These are phyloP conservation scores for Dichomitus squalens DNA, from an alignment of 1,284 basidiomycete genomes.

Conservation along the genomic window DNA sequence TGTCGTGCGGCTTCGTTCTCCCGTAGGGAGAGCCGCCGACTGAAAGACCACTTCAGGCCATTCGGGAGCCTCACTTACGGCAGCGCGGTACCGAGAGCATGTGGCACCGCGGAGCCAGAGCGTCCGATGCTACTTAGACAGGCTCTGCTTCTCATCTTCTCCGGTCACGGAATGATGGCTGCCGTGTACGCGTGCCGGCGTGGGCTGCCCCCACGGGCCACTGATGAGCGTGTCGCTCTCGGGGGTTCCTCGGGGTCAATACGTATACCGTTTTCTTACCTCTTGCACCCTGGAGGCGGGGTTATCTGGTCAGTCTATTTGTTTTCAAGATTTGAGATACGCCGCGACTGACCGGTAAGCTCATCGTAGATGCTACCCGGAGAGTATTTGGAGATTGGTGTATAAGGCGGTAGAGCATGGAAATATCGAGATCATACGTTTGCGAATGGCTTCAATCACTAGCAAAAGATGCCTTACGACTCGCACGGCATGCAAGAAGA, in stretches of 20 bases:
- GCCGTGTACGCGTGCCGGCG: conserved; percentile 3
- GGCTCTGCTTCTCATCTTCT: conserved; percentile 11
- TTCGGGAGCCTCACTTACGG: conserved; percentile 7
- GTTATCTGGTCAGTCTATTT: background rate
- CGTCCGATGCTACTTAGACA: background rate
- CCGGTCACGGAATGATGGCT: background rate
- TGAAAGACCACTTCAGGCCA: background rate
- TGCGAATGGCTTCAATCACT: no score
- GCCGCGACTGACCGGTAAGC: no score
- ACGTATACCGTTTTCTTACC: background rate
- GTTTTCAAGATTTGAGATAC: no score
- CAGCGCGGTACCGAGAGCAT: conserved; percentile 18
- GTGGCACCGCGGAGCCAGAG: background rate
- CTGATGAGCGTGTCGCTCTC: background rate
- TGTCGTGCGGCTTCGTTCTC: background rate
- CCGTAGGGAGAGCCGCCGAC: background rate
- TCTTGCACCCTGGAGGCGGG: background rate
- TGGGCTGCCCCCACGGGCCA: background rate
- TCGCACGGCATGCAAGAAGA: no score
- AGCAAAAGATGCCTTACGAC: no score
- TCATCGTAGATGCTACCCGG: no score
- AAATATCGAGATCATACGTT: no score
- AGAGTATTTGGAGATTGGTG: no score
- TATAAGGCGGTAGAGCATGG: no score
- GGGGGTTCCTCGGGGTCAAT: background rate